Base-by-base conservation (phyloP, 2,329 filamentous ascomycete species). In the Trichoderma cornu-damae region DNA sequence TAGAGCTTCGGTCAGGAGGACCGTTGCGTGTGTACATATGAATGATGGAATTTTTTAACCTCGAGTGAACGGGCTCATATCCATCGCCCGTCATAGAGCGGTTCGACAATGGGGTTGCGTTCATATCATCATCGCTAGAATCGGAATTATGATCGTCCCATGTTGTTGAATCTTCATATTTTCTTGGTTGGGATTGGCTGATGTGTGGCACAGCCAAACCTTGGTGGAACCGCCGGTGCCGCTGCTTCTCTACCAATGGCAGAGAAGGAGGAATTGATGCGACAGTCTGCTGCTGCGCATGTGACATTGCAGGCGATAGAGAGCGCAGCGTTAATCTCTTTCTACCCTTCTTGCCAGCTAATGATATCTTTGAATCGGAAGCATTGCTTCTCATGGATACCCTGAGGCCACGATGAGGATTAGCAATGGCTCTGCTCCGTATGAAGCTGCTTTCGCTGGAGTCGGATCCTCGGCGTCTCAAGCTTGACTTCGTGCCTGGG, bases 401-500 rank as follows among this genome's bases (percentile, higher is more conserved):
- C 58, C 86, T 85, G 77, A 96, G 89, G 1, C 76, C 79, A 53
- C 84, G 80, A 0, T 78, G 77, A 42, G 77, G 71, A 38, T 72
- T 72, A 5, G 70, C 68, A 51, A 74, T 68, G 35, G 79, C 73
- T 60, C 81, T 80, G 42, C 76, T 72, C 26, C 89, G 86, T 66
- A 83, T 87, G 75, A 96, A 96, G 68, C 90, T 96, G 72, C 89
- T 96, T 43, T 89, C 86, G 65, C 87, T 90, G 26, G 81, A 85
- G 62, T 85, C 83, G 0, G 86, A 88, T 16, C 74, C 77, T 8
- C 75, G 79, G 2, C 85, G 79, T 58, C 75, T 73, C 7, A 83
- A 70, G 4, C 66, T 63, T 11, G 76, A 65, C 42, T 68, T 69
- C 32, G 65, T 59, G 24, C 16, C 18, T 4, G 43, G 22, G 14